Evolutionary conservation across 805 yeast genomes (phyloP).

Genomic region (Monosporozyma siamensis): DNA sequence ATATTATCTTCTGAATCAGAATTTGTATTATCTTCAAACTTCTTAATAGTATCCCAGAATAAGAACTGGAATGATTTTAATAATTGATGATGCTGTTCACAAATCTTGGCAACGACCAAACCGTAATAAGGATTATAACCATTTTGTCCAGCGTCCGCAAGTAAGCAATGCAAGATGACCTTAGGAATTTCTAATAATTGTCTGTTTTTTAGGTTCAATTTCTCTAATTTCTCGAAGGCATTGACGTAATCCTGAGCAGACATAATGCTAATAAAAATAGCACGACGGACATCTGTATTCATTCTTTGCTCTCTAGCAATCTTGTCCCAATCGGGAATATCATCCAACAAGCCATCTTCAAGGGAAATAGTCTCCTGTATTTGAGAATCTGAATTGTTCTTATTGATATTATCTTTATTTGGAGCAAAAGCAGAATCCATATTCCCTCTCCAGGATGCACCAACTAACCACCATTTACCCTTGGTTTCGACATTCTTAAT

Average conservation of each 20-base stretch:
- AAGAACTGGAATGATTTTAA: slow-evolving; percentile 81
- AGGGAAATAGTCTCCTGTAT: slow-evolving; percentile 31
- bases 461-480: slow-evolving; percentile 99
- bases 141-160: slow-evolving; percentile 48
- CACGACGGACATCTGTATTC: slow-evolving; percentile 93
- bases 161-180: slow-evolving; percentile 77
- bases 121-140: slow-evolving; percentile 87
- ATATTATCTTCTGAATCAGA: slow-evolving; percentile 27
- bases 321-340: slow-evolving; percentile 78
- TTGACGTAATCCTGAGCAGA: slow-evolving; percentile 89
- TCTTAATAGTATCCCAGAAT: slow-evolving; percentile 78
- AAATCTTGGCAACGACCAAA: slow-evolving; percentile 62
- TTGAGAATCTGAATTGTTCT: slow-evolving; percentile 13
- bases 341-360: slow-evolving; percentile 53
- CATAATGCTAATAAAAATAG: slow-evolving; percentile 89
- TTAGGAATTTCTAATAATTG: slow-evolving; percentile 85
- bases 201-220: slow-evolving; percentile 61
- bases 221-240: slow-evolving; percentile 74
- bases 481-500: slow-evolving; percentile 63
- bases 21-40: slow-evolving; percentile 49
- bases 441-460: slow-evolving; percentile 91
- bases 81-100: slow-evolving; percentile 56
- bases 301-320: slow-evolving; percentile 79
- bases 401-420: slow-evolving; percentile 11
- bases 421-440: slow-evolving; percentile 25